phyloP scores from a whole-genome alignment of 371 early-diverging fungal species.

The Mortierella sp. region DNA sequence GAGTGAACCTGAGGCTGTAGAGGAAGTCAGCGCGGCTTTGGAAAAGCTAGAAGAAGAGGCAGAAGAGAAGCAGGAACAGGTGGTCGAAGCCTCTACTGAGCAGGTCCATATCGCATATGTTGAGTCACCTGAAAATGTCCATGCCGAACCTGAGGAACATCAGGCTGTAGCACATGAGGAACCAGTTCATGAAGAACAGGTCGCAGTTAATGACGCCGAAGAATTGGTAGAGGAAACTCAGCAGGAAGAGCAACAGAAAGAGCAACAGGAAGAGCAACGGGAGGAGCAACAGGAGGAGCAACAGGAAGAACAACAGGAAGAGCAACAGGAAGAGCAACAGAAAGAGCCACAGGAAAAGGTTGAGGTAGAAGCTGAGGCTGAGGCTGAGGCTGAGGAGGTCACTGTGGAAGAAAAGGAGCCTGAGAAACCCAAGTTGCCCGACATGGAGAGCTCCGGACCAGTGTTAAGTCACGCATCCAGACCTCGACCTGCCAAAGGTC shows the following conservation, averaged over 20 bases:
- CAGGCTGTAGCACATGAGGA: not conserved
- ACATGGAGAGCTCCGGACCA: conserved; percentile 49
- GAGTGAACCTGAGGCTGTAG: conserved; percentile 27
- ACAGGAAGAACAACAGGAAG: not conserved
- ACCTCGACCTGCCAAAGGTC: conserved; percentile 55
- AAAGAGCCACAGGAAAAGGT: conserved; percentile 6
- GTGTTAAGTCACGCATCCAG: conserved; percentile 42
- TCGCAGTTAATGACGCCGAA: not conserved
- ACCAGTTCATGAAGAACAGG: conserved; percentile 10
- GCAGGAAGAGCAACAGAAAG: not conserved
- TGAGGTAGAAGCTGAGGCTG: conserved; percentile 19
- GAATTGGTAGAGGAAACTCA: not conserved
- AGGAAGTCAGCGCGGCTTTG: conserved; percentile 11
- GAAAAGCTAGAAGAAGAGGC: conserved; percentile 14
- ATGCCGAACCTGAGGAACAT: conserved; percentile 8
- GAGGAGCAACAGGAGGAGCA: not conserved
- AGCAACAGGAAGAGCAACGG: not conserved
- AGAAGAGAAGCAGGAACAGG: conserved; percentile 13
- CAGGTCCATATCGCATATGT: conserved; percentile 8
- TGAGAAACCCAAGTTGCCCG: conserved; percentile 49
- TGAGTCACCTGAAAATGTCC: conserved; percentile 10
- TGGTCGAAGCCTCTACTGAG: conserved; percentile 7
- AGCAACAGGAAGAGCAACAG: not conserved
- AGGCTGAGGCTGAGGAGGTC: conserved; percentile 22
- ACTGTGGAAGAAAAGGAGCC: conserved; percentile 33